phyloP scores from a whole-genome alignment of 768 basidiomycete species.

The Naganishia friedmannii region DNA sequence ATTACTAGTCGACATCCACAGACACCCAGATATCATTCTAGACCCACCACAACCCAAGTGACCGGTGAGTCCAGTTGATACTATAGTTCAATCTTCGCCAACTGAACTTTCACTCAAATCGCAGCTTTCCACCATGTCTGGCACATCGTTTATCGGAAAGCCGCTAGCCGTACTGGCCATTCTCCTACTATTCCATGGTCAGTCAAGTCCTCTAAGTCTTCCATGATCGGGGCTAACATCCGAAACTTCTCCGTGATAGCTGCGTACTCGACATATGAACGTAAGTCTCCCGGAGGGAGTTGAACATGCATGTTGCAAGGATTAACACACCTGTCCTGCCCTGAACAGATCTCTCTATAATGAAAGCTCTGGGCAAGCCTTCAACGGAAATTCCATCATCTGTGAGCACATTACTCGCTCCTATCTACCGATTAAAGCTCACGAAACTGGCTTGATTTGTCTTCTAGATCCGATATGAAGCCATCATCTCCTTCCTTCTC shows the following conservation, averaged over 20 bases:
- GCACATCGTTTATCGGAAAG: neutral
- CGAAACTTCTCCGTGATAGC: conserved; percentile 33
- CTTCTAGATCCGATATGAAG: conserved; percentile 45
- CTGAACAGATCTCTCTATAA: conserved; percentile 44
- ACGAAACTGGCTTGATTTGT: conserved; percentile 4
- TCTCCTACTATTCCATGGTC: conserved; percentile 11
- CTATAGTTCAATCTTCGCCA: neutral
- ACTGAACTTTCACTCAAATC: neutral
- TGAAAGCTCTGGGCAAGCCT: conserved; percentile 44
- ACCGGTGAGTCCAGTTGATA: neutral
- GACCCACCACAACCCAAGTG: neutral
- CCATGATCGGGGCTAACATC: neutral
- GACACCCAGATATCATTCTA: too few species aligned
- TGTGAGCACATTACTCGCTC: conserved; percentile 32
- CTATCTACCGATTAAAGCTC: neutral
- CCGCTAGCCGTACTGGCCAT: conserved; percentile 9
- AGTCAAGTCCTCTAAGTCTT: neutral
- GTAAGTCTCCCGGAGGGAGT: conserved; percentile 30
- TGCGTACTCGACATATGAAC: conserved; percentile 50
- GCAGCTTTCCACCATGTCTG: neutral
- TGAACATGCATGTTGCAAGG: neutral
- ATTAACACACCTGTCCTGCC: neutral
- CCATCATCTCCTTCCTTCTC: conserved; percentile 40
- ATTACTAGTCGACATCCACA: too few species aligned
- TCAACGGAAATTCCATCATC: conserved; percentile 39